Evolutionary conservation across 345 rosid genomes (phyloP), one percentile per base, ranked within the genome.

Genomic region (Lepidium didymum): DNA sequence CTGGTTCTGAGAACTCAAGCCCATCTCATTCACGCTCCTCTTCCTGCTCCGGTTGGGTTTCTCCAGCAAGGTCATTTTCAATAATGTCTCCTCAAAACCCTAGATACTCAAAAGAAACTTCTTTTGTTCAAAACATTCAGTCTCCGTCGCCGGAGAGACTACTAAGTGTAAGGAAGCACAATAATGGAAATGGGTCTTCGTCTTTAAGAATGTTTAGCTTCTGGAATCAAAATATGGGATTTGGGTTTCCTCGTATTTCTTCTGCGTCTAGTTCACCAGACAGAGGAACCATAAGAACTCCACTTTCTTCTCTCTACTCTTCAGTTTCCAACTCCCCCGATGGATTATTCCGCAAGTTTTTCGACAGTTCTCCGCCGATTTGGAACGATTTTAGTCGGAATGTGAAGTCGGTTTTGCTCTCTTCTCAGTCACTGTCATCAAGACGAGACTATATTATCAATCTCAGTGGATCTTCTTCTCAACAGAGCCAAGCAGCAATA

Each of bases 51-150:
- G 78, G 80, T 25, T 86, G 93, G 34, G 82, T 75, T 49, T 91
- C 97, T 47, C 96, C 89, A 13, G 84, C 79, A 10, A 79, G 90
- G 63, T 94, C 99, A 34, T 82, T 80, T 35, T 87, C 96, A 0
- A 63, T 78, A 6, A 74, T 81, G 56, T 95, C 97, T 18, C 90
- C 96, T 16, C 87, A 88, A 13, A 45, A 63, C 64, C 43, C 51
- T 29, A 72, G 75, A 68, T 21, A 6, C 62, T 80, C 77, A 8
- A 29, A 29, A 29, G 79, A 76, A 8, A 68, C 45, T 40, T 65
- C 62, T 45, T 63, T 56, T 3, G 64, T 59, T 4, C 78, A 53
- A 12, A 81, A 56, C 27, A 70, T 53, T 29, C 67, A 68, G 27
- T 81, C 84, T 68, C 77, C 82, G 12, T 70, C 82, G 6, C 76